Evolutionary conservation across 108 stramenopile species (phyloP), one percentile per base, ranked within the genome.

Genomic region (Asterionellopsis glacialis): DNA sequence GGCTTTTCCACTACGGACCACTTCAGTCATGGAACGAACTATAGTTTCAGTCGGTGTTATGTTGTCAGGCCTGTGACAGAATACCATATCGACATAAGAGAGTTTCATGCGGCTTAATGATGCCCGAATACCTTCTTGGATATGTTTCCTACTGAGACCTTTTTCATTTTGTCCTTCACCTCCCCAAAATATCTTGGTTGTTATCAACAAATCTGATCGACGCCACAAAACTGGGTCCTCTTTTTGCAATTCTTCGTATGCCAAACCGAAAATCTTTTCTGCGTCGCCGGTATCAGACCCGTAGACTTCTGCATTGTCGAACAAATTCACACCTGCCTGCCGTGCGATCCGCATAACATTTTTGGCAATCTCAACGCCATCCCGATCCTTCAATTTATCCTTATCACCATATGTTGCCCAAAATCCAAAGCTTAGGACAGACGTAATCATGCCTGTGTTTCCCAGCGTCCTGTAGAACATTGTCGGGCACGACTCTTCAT

Each of bases 101-200:
- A 74, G 38, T 55, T 74, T 61, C 23, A 74, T 52, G 4, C 73
- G 63, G 57, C 69, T 41, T 45, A 74, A 64, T 0, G 67, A 74
- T 12, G 27, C 55, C 23, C 63, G 55, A 38, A 69, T 65, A 14
- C 73, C 73, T 57, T 74, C 73, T 18, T 55, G 63, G 45, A 74
- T 63, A 51, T 74, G 73, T 56, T 74, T 74, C 15, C 73, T 51
- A 22, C 60, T 63, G 22, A 74, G 61, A 45, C 73, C 73, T 38
- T 60, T 63, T 28, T 74, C 73, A 43, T 74, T 74, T 16, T 39
- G 41, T 48, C 73, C 73, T 15, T 65, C 28, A 0, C 63, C 73
- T 43, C 73, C 73, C 73, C 73, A 74, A 25, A 69, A 74, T 7
- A 76, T 14, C 65, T 76, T 76, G 25, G 75, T 76, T 27, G 75